These are phyloP conservation scores for Murraya paniculata DNA, from an alignment of 345 rosid genomes.

Conservation along the genomic window DNA sequence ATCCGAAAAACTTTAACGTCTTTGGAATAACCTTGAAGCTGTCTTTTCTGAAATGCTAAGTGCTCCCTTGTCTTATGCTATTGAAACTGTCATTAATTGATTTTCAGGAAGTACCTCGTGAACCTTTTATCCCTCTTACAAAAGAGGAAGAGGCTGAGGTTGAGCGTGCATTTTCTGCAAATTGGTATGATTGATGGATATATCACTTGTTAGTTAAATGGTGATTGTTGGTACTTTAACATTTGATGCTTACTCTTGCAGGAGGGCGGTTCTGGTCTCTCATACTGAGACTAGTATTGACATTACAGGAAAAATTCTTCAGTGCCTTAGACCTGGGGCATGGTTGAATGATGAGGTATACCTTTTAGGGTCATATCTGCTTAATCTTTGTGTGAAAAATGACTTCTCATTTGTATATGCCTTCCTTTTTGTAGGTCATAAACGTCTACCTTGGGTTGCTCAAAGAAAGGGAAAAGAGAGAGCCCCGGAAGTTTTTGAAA, in stretches of 20 bases:
- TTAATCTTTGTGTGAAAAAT: slow-evolving; percentile 3
- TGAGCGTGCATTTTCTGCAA: slow-evolving; percentile 45
- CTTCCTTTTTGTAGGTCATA: slow-evolving; percentile 59
- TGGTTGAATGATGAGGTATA: slow-evolving; percentile 99
- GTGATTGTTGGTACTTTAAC: slow-evolving; percentile 10
- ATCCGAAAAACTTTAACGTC: neutral
- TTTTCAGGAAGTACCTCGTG: slow-evolving; percentile 53
- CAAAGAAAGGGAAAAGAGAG: slow-evolving; percentile 93
- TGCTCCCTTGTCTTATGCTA: neutral
- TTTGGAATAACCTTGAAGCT: neutral
- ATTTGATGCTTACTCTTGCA: slow-evolving; percentile 29
- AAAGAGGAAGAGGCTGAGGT: slow-evolving; percentile 69
- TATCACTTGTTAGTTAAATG: slow-evolving; percentile 7
- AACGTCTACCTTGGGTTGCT: slow-evolving; percentile 82
- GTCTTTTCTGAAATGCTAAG: neutral
- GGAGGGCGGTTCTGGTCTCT: slow-evolving; percentile 52
- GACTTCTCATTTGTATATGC: slow-evolving; percentile 17
- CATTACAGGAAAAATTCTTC: slow-evolving; percentile 61
- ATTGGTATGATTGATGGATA: slow-evolving; percentile 40
- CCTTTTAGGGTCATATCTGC: slow-evolving; percentile 2
- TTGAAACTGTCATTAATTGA: slow-evolving; percentile 11
- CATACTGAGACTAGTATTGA: slow-evolving; percentile 69
- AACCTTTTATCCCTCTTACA: slow-evolving; percentile 69
- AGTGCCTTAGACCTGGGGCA: slow-evolving; percentile 66
- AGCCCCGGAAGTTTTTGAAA: slow-evolving; percentile 76